Evolutionary conservation across 2,329 filamentous ascomycete genomes (phyloP).

Genomic region (Ophiostoma himal-ulmi): DNA sequence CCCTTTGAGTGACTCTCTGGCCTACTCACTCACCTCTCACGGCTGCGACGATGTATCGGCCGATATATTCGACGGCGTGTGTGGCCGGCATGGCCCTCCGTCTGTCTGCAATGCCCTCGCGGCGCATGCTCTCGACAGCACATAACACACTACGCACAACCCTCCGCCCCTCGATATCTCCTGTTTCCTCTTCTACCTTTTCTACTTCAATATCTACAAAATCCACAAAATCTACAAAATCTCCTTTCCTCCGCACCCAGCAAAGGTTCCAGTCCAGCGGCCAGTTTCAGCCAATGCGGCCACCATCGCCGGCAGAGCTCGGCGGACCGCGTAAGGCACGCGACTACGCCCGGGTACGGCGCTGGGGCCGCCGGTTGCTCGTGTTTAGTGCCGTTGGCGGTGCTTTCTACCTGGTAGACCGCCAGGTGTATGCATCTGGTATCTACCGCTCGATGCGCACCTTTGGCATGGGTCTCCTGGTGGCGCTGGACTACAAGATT

Average conservation of each 20-base stretch:
- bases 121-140: not conserved
- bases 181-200: not conserved
- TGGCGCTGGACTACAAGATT: slow-evolving; percentile 91
- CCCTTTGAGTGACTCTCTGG: not conserved
- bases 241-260: slow-evolving; percentile 5
- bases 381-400: slow-evolving; percentile 56
- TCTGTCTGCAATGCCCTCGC: not conserved
- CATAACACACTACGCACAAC: not conserved
- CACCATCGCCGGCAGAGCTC: slow-evolving; percentile 72
- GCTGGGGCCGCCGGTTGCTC: slow-evolving; percentile 70
- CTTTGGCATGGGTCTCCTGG: slow-evolving; percentile 70
- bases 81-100: not conserved
- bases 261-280: not conserved
- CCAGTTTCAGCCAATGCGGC: slow-evolving; percentile 61
- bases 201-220: not conserved
- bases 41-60: not conserved
- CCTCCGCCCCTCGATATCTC: not conserved
- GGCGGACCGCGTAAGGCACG: slow-evolving; percentile 66
- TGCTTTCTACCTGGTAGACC: slow-evolving; percentile 62
- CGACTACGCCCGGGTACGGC: slow-evolving; percentile 62
- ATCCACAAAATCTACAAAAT: too few species aligned
- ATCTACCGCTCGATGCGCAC: slow-evolving; percentile 74
- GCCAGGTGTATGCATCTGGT: slow-evolving; percentile 69
- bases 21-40: not conserved
- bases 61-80: not conserved